These are phyloP conservation scores for Lachancea dasiensis DNA, from an alignment of 805 yeast species.

Conservation along the genomic window DNA sequence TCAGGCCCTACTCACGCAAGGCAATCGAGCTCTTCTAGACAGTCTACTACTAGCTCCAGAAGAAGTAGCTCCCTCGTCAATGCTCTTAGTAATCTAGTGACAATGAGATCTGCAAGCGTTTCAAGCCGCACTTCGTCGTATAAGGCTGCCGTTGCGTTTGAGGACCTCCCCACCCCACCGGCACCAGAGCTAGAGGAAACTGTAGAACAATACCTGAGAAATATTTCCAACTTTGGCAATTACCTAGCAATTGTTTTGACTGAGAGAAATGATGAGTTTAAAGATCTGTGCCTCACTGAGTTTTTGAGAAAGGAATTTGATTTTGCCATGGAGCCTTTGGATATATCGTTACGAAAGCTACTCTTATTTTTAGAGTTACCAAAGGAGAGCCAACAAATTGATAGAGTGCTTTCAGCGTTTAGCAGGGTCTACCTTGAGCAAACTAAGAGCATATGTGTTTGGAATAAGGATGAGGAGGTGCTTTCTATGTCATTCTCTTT, in stretches of 20 bases:
- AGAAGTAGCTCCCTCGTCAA: constrained; percentile 36
- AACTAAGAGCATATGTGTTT: constrained; percentile 17
- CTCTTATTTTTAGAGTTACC: constrained; percentile 57
- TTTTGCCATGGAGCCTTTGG: constrained; percentile 53
- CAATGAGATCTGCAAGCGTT: constrained; percentile 27
- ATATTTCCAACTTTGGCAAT: constrained; percentile 29
- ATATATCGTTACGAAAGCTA: constrained; percentile 56
- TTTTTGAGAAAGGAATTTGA: constrained; percentile 38
- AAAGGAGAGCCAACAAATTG: constrained; percentile 70
- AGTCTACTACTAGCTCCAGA: constrained; percentile 18
- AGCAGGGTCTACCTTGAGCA: constrained; percentile 44
- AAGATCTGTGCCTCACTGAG: constrained; percentile 22
- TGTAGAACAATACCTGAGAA: constrained; percentile 25
- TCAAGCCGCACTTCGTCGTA: constrained; percentile 12
- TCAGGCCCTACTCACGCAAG: constrained; percentile 2
- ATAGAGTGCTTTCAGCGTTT: constrained; percentile 55
- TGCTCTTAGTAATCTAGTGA: constrained; percentile 34
- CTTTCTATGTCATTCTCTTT: constrained; percentile 60
- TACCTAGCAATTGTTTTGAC: constrained; percentile 31
- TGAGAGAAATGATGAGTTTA: constrained; percentile 24
- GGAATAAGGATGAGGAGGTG: constrained; percentile 45
- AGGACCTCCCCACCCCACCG: constrained; percentile 28
- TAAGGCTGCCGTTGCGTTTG: constrained; percentile 12
- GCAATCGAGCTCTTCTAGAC: constrained; percentile 1
- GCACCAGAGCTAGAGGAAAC: constrained; percentile 26